Evolutionary conservation across 108 stramenopile genomes (phyloP), one percentile per base, ranked within the genome.

Genomic region (Cylindrotheca closterium): DNA sequence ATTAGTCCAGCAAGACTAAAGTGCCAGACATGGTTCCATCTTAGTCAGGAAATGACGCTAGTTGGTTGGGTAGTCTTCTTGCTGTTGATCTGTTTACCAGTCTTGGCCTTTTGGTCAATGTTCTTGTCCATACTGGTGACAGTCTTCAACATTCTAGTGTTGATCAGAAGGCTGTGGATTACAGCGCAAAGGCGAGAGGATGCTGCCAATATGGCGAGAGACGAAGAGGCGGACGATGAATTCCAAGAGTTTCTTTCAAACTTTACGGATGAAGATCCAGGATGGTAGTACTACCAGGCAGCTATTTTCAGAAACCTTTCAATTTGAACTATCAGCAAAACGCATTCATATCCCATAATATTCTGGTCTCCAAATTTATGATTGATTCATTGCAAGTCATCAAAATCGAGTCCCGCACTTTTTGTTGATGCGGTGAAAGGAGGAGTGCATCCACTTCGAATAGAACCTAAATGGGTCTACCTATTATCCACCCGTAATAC

Each of bases 211-310:
- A 29, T 8, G 47, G 25, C 5, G 23, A 23, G 22, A 18, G 5
- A 18, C 3, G 53, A 47, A 17, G 60, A 51, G 0, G 57, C 51
- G 8, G 71, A 72, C 15, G 22, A 58, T 30, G 71, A 72, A 51
- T 72, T 72, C 48, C 55, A 72, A 64, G 71, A 72, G n/a, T 72
- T 72, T 45, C n/a, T 72, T 30, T 30, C 46, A 48, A 72, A 72
- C 37, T 72, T 72, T 51, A 29, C 31, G 15, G 63, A 42, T 27
- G 71, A 72, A 2, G 57, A 30, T 42, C 37, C 37, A 42, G 37
- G 37, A 42, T 42, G 37, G 37, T 42, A 42, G 15, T n/a, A n/a
- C n/a, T n/a, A n/a, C n/a, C n/a, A n/a, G n/a, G n/a, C n/a, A n/a
- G n/a, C n/a, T n/a, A n/a, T n/a, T n/a, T n/a, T n/a, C n/a, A n/a